Evolutionary conservation across 176 grass and related monocot genomes (phyloP).

Genomic region (Pontederia crassipes): DNA sequence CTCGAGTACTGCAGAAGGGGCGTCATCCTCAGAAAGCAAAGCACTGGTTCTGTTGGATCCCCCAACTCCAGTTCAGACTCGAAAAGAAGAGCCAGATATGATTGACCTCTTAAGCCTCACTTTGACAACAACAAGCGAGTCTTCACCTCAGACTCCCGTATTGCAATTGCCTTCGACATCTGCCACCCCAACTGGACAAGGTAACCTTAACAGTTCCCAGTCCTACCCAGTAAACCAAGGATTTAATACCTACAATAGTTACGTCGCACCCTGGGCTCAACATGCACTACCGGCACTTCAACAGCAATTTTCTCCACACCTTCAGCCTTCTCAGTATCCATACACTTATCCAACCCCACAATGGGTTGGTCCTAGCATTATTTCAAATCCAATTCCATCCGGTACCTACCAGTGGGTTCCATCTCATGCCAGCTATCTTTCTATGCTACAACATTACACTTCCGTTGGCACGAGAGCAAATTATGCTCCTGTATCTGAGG

Average conservation of each 20-base stretch:
- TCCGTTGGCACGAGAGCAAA: too few species aligned
- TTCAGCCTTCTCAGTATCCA: conserved; percentile 3
- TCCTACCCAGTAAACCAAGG: conserved; percentile 27
- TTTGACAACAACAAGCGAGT: conserved; percentile 31
- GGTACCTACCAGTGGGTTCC: conserved; percentile 27
- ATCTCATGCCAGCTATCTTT: conserved; percentile 12
- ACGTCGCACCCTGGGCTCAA: conserved; percentile 75
- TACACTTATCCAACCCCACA: conserved; percentile 17
- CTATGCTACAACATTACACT: too few species aligned
- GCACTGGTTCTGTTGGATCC: conserved; percentile 64
- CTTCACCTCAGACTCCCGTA: conserved; percentile 13
- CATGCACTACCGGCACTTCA: conserved; percentile 24
- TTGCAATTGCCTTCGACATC: conserved; percentile 16
- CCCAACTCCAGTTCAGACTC: conserved; percentile 26
- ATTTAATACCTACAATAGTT: conserved; percentile 44
- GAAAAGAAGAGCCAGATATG: conserved; percentile 55
- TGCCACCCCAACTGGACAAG: conserved; percentile 12
- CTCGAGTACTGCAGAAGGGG: conserved; percentile 4
- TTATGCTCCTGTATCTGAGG: too few species aligned
- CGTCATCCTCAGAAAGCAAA: conserved; percentile 41
- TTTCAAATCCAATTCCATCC: conserved; percentile 1
- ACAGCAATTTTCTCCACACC: conserved; percentile 9
- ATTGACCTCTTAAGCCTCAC: conserved; percentile 82
- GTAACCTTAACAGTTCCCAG: conserved; percentile 29
- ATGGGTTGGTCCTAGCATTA: conserved; percentile 22